A percentile compares a stretch with the other conserved stretches of the same genome.
These are phyloP conservation scores for Psilocybe subaeruginosa DNA, from an alignment of 768 basidiomycete genomes.

Conservation along the genomic window DNA sequence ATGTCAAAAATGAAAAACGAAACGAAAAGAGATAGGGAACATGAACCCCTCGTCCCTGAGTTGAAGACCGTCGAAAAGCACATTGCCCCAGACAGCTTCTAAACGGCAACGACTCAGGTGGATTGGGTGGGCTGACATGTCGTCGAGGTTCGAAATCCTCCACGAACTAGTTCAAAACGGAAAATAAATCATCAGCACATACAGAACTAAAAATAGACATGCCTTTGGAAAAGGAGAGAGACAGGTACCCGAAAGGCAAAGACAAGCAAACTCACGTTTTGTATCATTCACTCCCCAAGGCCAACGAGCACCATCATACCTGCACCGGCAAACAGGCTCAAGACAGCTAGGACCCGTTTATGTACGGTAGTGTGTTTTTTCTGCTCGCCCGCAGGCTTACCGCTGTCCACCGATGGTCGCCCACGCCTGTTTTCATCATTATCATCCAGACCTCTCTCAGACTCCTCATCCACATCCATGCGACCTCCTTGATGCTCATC, in stretches of 20 bases:
- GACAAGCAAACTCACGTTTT: not conserved
- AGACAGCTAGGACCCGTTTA: constrained; percentile 59
- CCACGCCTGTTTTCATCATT: not conserved
- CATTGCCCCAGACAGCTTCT: too few relatives aligned
- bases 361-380: constrained; percentile 17
- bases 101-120: too few relatives aligned
- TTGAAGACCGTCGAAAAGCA: too few relatives aligned
- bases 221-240: not conserved
- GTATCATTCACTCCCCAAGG: constrained; percentile 36
- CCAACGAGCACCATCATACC: constrained; percentile 65
- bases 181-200: not conserved
- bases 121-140: too few relatives aligned
- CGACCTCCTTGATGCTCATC: constrained; percentile 5
- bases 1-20: too few relatives aligned
- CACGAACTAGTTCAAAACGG: too few relatives aligned
- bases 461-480: not conserved
- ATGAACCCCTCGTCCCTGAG: too few relatives aligned
- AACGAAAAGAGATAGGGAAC: too few relatives aligned
- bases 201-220: not conserved
- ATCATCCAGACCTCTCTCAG: not conserved
- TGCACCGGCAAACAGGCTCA: constrained; percentile 64
- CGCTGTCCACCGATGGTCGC: not conserved
- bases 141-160: too few relatives aligned
- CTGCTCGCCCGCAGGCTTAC: not conserved
- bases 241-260: not conserved